phyloP scores from a whole-genome alignment of 106 monocot species.

The Gastrodia elata region DNA sequence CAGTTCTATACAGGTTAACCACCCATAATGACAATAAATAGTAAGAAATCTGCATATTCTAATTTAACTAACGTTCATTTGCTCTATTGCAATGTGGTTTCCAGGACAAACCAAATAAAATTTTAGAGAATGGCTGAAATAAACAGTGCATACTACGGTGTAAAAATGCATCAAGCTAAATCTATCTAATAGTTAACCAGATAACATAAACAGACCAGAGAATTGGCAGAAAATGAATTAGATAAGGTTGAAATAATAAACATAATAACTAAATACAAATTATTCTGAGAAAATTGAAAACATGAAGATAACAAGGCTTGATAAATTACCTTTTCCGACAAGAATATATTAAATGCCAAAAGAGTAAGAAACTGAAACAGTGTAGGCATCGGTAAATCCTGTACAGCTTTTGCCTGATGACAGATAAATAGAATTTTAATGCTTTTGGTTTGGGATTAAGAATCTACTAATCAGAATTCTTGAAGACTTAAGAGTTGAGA shows the following conservation, averaged over 20 bases:
- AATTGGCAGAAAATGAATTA: neutral
- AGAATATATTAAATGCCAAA: conserved; percentile 79
- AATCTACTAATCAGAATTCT: neutral
- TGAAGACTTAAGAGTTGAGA: neutral
- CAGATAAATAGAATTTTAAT: conserved; percentile 1
- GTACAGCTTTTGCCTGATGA: conserved; percentile 50
- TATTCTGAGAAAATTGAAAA: neutral
- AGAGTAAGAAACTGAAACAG: conserved; percentile 81
- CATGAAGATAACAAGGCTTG: conserved; percentile 1
- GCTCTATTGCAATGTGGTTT: neutral
- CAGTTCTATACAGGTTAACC: neutral
- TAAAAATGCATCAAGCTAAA: neutral
- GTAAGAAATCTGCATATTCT: neutral
- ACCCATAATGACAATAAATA: conserved; percentile 2
- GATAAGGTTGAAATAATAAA: neutral
- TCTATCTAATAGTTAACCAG: neutral
- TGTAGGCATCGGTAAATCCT: conserved; percentile 63
- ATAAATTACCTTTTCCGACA: conserved; percentile 58
- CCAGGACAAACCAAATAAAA: neutral
- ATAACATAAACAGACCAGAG: neutral
- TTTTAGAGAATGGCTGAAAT: neutral
- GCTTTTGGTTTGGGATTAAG: neutral
- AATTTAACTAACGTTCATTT: neutral
- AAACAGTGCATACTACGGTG: neutral
- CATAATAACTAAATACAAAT: neutral